phyloP scores from a whole-genome alignment of 139 green algal species.

The Haematococcus lacustris region DNA sequence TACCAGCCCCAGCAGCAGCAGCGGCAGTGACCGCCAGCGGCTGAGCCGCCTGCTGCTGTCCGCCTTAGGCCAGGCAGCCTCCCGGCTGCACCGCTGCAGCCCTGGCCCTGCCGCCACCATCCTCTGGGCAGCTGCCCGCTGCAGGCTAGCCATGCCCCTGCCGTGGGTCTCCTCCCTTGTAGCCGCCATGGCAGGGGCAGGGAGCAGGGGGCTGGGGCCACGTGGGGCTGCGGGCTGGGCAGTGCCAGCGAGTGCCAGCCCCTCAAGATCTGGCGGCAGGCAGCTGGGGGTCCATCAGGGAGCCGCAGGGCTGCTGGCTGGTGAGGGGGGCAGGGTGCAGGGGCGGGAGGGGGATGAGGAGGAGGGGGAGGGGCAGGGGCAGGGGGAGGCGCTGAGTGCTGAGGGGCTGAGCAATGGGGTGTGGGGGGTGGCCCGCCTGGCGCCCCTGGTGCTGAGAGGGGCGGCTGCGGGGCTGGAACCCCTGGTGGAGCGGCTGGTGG shows the following conservation, averaged over 20 bases:
- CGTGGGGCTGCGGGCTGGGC: too few species aligned
- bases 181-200: neutral
- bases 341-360: too few species aligned
- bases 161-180: neutral
- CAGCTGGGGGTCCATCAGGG: neutral
- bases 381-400: too few species aligned
- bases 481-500: too few species aligned
- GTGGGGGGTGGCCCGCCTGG: too few species aligned
- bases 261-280: too few species aligned
- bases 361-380: too few species aligned
- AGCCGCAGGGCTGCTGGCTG: neutral
- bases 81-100: neutral
- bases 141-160: neutral
- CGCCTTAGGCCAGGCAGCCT: neutral
- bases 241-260: too few species aligned
- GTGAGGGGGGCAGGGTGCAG: too few species aligned
- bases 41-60: neutral
- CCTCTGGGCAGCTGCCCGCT: neutral
- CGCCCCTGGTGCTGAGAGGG: too few species aligned
- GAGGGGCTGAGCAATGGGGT: too few species aligned
- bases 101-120: neutral
- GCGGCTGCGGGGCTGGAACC: too few species aligned
- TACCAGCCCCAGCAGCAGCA: conserved; percentile 2
- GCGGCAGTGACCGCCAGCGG: neutral
- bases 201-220: neutral